Evolutionary conservation across 1,284 basidiomycete genomes (phyloP).

Genomic region (Coniferiporia weirii): DNA sequence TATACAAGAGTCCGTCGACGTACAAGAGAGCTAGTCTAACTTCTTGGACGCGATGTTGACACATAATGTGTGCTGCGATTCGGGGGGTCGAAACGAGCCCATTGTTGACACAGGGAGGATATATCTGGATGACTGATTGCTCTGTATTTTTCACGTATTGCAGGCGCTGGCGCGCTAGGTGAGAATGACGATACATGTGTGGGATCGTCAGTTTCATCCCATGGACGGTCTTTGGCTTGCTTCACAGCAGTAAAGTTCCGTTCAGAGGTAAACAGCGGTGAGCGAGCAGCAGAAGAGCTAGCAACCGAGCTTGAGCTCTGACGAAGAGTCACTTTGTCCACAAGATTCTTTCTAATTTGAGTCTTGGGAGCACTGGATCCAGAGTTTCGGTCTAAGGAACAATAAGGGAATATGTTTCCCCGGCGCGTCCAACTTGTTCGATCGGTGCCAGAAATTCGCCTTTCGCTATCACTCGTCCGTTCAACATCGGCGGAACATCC

Average conservation of each 20-base stretch:
- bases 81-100: constrained; percentile 49
- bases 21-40: neutral
- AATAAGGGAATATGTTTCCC: too few species aligned
- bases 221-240: neutral
- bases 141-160: constrained; percentile 38
- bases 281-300: too few species aligned
- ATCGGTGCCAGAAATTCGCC: too few species aligned
- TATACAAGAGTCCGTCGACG: neutral
- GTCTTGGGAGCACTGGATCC: too few species aligned
- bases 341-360: too few species aligned
- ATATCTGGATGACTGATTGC: constrained; percentile 51
- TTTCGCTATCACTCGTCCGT: too few species aligned
- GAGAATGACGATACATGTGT: neutral
- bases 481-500: too few species aligned
- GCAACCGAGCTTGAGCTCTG: too few species aligned
- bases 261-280: too few species aligned
- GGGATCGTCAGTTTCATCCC: neutral
- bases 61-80: constrained; percentile 38
- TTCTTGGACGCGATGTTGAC: neutral
- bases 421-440: too few species aligned
- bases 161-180: constrained; percentile 39
- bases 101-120: constrained; percentile 51
- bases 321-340: too few species aligned
- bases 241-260: constrained; percentile 21
- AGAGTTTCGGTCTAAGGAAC: too few species aligned